A percentile compares a stretch with the other conserved stretches of the same genome.
These are phyloP conservation scores for Debaryomyces subglobosus DNA, from an alignment of 1,139 yeast species.

Conservation along the genomic window DNA sequence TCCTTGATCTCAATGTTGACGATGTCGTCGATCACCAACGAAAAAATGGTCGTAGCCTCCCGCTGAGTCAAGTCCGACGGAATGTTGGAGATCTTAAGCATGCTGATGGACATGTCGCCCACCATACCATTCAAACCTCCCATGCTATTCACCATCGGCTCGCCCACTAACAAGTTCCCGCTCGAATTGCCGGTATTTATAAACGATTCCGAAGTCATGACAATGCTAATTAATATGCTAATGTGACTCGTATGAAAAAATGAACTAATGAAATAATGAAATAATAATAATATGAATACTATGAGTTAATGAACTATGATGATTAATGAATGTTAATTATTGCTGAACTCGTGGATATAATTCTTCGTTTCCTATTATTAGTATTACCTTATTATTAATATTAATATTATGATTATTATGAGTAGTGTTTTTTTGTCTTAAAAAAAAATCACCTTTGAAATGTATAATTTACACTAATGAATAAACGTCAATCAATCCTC, in stretches of 20 bases:
- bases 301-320: slow-evolving; percentile 1
- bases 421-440: background rate
- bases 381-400: background rate
- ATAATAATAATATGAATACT: background rate
- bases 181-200: slow-evolving; percentile 4
- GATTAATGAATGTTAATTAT: background rate
- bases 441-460: slow-evolving; percentile 1
- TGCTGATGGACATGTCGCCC: slow-evolving; percentile 10
- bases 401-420: background rate
- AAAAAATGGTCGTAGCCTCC: slow-evolving; percentile 77
- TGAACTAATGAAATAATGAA: background rate
- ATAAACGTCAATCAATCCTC: slow-evolving; percentile 3
- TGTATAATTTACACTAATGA: slow-evolving; percentile 2
- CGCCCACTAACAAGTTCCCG: slow-evolving; percentile 3
- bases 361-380: background rate
- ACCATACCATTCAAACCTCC: background rate
- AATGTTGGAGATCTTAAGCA: slow-evolving; percentile 56
- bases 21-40: slow-evolving; percentile 76
- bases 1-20: slow-evolving; percentile 59
- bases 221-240: slow-evolving; percentile 7
- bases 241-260: slow-evolving; percentile 2
- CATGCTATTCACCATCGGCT: slow-evolving; percentile 4
- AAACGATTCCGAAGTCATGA: slow-evolving; percentile 11
- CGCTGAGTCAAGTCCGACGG: slow-evolving; percentile 76
- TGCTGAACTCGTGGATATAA: background rate